phyloP scores from a whole-genome alignment of 2,329 filamentous ascomycete species.

The Westerdykella sp. region DNA sequence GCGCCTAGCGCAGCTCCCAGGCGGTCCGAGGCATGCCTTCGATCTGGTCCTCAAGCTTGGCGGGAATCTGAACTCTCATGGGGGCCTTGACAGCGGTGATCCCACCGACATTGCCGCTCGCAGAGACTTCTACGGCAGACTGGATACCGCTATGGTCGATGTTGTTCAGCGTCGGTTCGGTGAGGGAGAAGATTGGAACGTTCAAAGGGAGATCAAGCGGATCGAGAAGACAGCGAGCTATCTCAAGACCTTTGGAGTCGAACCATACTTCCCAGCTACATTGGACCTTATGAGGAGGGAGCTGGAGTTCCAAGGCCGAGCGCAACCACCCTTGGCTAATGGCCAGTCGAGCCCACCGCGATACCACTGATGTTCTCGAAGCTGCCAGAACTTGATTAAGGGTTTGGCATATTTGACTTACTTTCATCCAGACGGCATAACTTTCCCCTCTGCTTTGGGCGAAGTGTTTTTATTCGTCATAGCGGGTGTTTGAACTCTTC shows the following conservation, averaged over 20 bases:
- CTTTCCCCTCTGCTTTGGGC: not conserved
- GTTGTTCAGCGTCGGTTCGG: slow-evolving; percentile 48
- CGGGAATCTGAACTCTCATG: slow-evolving; percentile 51
- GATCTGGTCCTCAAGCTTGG: slow-evolving; percentile 51
- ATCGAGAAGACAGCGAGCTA: slow-evolving; percentile 52
- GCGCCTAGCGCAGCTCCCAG: slow-evolving; percentile 44
- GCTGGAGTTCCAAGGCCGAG: slow-evolving; percentile 26
- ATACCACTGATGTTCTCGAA: slow-evolving; percentile 22
- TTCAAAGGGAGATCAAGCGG: slow-evolving; percentile 48
- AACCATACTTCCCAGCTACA: slow-evolving; percentile 49
- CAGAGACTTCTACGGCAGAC: slow-evolving; percentile 44
- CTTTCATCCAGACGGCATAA: not conserved
- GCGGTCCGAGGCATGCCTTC: slow-evolving; percentile 46
- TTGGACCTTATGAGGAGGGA: slow-evolving; percentile 46
- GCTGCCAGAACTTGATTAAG: not conserved
- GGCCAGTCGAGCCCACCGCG: slow-evolving; percentile 27
- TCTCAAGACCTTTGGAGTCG: slow-evolving; percentile 47
- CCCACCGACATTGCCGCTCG: slow-evolving; percentile 44
- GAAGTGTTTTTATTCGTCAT: not conserved
- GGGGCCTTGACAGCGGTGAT: slow-evolving; percentile 46
- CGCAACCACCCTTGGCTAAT: slow-evolving; percentile 9
- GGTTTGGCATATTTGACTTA: not conserved
- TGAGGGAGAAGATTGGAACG: slow-evolving; percentile 48
- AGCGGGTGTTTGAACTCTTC: not conserved
- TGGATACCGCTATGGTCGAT: slow-evolving; percentile 49